These are phyloP conservation scores for Rhynchosporium secalis DNA, from an alignment of 2,329 filamentous ascomycete genomes.

Conservation along the genomic window DNA sequence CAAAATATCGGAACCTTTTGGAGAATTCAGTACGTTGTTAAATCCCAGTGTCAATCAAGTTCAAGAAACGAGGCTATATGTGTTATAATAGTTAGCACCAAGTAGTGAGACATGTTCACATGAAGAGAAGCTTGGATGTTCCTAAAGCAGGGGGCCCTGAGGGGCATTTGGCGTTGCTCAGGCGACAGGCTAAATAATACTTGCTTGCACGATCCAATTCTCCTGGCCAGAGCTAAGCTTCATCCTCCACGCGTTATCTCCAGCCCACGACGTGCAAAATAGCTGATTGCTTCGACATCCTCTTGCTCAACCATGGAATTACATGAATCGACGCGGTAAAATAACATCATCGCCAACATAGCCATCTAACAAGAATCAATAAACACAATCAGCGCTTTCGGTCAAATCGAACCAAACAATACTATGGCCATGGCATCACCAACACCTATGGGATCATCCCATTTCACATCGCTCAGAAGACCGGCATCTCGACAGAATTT, in stretches of 20 bases:
- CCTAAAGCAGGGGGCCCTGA: not conserved
- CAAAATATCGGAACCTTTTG: not conserved
- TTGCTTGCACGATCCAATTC: not conserved
- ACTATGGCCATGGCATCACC: slow-evolving; percentile 56
- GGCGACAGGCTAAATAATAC: slow-evolving; percentile 18
- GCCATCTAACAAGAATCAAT: slow-evolving; percentile 24
- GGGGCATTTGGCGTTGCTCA: slow-evolving; percentile 2
- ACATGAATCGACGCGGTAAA: slow-evolving; percentile 26
- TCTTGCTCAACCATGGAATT: slow-evolving; percentile 33
- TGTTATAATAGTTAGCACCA: not conserved
- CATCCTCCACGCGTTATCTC: slow-evolving; percentile 34
- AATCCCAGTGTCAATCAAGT: not conserved
- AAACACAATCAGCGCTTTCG: not conserved
- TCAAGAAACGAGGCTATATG: not conserved
- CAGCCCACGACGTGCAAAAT: slow-evolving; percentile 33
- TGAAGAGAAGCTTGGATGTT: no score
- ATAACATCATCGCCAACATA: slow-evolving; percentile 21
- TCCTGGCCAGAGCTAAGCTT: not conserved
- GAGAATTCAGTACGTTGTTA: not conserved
- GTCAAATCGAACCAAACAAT: not conserved
- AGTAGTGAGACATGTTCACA: not conserved
- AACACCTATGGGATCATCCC: slow-evolving; percentile 53
- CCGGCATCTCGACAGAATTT: slow-evolving; percentile 55
- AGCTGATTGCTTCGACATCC: slow-evolving; percentile 25
- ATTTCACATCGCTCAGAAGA: slow-evolving; percentile 51